A percentile compares a stretch with the other conserved stretches of the same genome.
Conservation (phyloP, 2,329 filamentous ascomycete species). For the Aureobasidium leucospermi region DNA sequence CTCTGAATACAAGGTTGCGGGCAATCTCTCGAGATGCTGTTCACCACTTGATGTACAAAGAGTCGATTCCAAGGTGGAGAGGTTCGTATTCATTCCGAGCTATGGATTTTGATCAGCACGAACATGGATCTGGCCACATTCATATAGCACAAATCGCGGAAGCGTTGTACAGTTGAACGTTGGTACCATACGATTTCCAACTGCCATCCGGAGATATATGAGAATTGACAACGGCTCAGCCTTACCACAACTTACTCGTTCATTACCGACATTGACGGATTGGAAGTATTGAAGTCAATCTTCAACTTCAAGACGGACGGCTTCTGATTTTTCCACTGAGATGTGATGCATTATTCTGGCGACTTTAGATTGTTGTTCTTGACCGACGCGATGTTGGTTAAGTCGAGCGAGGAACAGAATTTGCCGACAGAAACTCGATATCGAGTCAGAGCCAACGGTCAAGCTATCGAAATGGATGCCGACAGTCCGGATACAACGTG, state of each 20-base stretch:
- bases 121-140: neutral
- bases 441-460: neutral
- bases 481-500: neutral
- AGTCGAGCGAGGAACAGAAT: neutral
- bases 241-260: neutral
- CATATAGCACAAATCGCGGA: neutral
- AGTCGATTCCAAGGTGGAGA: neutral
- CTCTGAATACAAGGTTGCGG: neutral
- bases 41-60: neutral
- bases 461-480: constrained; percentile 4
- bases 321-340: neutral
- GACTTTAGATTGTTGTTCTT: neutral
- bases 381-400: neutral
- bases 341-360: neutral
- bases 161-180: constrained; percentile 1
- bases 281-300: neutral
- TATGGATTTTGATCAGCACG: neutral
- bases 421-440: neutral
- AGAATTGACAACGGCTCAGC: neutral
- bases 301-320: neutral
- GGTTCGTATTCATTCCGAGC: neutral
- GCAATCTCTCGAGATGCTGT: neutral
- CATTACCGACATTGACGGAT: neutral
- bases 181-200: neutral
- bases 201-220: neutral